Evolutionary conservation across 176 grass and related monocot genomes (phyloP).

Genomic region (Bolboschoenus planiculmis): DNA sequence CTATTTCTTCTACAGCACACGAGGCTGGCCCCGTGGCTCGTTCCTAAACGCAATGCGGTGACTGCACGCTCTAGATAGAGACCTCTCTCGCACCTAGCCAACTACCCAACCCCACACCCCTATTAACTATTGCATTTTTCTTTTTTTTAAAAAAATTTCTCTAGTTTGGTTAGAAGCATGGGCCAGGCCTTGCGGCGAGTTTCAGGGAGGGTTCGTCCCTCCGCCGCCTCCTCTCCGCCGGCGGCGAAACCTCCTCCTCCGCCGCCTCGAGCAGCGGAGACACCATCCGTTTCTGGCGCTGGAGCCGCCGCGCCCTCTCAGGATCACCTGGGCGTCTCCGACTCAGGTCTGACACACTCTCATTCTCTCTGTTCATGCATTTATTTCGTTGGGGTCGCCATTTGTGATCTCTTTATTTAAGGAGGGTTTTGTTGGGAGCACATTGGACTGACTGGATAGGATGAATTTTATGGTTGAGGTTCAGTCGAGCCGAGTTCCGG

Average conservation of each 20-base stretch:
- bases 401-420: not conserved
- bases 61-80: no score
- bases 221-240: not conserved
- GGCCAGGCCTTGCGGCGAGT: constrained; percentile 2
- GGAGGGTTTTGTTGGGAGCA: not conserved
- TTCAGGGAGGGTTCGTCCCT: constrained; percentile 16
- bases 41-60: no score
- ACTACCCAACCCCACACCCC: not conserved
- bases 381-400: not conserved
- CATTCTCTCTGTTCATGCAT: not conserved
- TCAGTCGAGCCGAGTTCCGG: not conserved
- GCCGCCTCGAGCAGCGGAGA: not conserved
- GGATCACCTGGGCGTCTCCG: not conserved
- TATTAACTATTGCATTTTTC: not conserved
- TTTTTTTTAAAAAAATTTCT: no score
- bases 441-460: not conserved
- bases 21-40: no score
- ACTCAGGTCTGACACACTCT: not conserved
- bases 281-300: not conserved
- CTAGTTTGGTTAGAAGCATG: not conserved
- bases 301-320: not conserved
- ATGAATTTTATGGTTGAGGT: not conserved
- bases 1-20: no score
- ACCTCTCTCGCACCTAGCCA: not conserved
- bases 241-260: not conserved